These are phyloP conservation scores for Catharanthus roseus DNA, from an alignment of 257 asterid genomes.

Conservation along the genomic window DNA sequence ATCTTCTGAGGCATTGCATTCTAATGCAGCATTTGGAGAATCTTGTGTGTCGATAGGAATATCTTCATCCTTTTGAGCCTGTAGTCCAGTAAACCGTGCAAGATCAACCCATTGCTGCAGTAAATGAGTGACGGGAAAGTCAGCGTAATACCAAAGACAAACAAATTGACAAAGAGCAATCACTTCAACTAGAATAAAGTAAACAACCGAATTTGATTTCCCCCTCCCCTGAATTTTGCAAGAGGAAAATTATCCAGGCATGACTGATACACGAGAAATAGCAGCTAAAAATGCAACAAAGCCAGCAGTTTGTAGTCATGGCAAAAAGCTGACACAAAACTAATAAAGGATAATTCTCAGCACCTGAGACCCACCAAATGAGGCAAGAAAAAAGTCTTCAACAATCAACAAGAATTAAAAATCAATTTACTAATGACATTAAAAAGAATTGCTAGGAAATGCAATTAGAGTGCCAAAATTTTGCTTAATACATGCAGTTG, in stretches of 20 bases:
- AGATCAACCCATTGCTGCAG: slow-evolving; percentile 97
- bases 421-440: not conserved
- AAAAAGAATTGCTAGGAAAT: not conserved
- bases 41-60: slow-evolving; percentile 30
- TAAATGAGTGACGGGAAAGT: slow-evolving; percentile 18
- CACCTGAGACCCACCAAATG: not conserved
- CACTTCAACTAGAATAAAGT: not conserved
- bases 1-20: slow-evolving; percentile 45
- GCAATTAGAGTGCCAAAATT: not conserved
- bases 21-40: slow-evolving; percentile 44
- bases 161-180: slow-evolving; percentile 2
- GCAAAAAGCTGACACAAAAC: not conserved
- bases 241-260: not conserved
- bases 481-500: not conserved
- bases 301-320: not conserved
- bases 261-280: not conserved
- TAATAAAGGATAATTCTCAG: not conserved
- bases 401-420: not conserved
- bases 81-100: slow-evolving; percentile 81
- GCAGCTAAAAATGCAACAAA: not conserved
- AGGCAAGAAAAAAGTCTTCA: not conserved
- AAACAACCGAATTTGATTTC: not conserved
- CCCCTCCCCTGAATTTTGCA: not conserved
- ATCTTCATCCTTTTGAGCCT: slow-evolving; percentile 52
- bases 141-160: slow-evolving; percentile 15